Evolutionary conservation across 192 early-diverging fungal species (phyloP), one percentile per base, ranked within the genome.

Genomic region (Umbelopsis ramanniana): DNA sequence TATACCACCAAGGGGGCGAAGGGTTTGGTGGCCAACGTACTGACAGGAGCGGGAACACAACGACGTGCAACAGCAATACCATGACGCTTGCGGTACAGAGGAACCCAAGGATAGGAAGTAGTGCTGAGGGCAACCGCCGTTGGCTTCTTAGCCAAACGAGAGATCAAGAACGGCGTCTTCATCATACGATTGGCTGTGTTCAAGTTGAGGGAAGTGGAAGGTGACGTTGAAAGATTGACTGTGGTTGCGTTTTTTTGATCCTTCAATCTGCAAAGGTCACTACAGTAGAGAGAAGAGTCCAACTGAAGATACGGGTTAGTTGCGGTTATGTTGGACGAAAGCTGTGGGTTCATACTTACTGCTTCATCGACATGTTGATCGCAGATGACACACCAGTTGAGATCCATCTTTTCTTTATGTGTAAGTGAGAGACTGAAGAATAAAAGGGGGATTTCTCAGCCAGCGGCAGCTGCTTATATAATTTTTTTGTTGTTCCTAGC

Each of bases 31-130:
- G 33, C 57, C 57, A 63, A 63, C 3, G 57, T 63, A 26, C 19
- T 63, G 29, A 29, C 33, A 19, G 57, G 3, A 26, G 12, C 35
- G 29, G 57, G 57, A 63, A 29, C 15, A 26, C 73, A 75, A 38
- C 73, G 67, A 24, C 67, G 50, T 11, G 73, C 46, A 6, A 70
- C 37, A 9, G 71, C 33, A 24, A 52, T 52, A 72, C 60, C 50
- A 24, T 67, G 75, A 48, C 52, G 70, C 23, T 71, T 70, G 23
- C 68, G 23, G 26, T 78, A 74, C 17, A 74, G n/a, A 2, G 69
- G 66, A 15, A 69, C 48, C 75, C 75, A 77, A 29, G 75, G 75
- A 55, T 77, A 77, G 22, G 67, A 67, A 26, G 54, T 21, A 15
- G 73, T 63, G 33, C 33, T 63, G 8, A 17, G 57, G 17, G 57